These are phyloP conservation scores for Colletotrichum sp. DNA, from an alignment of 2,329 filamentous ascomycete species.

Conservation along the genomic window DNA sequence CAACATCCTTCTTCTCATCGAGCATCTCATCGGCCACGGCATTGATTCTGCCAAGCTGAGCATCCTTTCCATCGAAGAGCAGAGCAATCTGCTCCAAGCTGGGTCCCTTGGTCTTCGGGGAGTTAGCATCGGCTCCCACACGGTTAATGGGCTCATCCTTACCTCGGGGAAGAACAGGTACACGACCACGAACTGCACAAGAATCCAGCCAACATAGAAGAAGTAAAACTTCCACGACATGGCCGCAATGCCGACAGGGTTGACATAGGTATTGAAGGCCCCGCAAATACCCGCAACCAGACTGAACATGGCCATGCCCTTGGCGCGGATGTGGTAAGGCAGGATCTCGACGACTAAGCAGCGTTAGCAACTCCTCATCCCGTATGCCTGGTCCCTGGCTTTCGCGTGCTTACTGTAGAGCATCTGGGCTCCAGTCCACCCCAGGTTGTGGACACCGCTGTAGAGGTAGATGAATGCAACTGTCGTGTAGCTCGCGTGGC, in stretches of 20 bases:
- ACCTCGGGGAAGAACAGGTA: constrained; percentile 23
- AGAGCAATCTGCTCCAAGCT: constrained; percentile 23
- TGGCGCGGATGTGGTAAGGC: constrained; percentile 55
- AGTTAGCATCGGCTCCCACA: not conserved
- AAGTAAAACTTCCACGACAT: constrained; percentile 63
- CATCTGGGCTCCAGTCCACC: constrained; percentile 19
- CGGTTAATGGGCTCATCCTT: not conserved
- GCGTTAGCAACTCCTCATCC: not conserved
- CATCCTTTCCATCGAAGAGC: constrained; percentile 20
- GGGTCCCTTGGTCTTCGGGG: constrained; percentile 21
- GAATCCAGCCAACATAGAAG: constrained; percentile 48
- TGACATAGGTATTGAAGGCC: constrained; percentile 42
- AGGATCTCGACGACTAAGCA: constrained; percentile 48
- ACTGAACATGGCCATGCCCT: constrained; percentile 45
- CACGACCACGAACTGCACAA: constrained; percentile 46
- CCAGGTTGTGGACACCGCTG: constrained; percentile 18
- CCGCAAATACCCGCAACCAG: constrained; percentile 16
- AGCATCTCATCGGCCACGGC: constrained; percentile 14
- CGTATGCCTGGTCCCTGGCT: not conserved
- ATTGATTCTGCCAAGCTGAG: constrained; percentile 1
- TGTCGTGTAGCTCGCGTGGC: constrained; percentile 2
- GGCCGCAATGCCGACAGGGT: constrained; percentile 54
- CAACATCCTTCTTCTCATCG: not conserved
- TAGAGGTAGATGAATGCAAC: constrained; percentile 19
- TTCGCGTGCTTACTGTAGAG: constrained; percentile 2